Evolutionary conservation across 108 stramenopile genomes (phyloP).

Genomic region (Parietichytrium sp.): DNA sequence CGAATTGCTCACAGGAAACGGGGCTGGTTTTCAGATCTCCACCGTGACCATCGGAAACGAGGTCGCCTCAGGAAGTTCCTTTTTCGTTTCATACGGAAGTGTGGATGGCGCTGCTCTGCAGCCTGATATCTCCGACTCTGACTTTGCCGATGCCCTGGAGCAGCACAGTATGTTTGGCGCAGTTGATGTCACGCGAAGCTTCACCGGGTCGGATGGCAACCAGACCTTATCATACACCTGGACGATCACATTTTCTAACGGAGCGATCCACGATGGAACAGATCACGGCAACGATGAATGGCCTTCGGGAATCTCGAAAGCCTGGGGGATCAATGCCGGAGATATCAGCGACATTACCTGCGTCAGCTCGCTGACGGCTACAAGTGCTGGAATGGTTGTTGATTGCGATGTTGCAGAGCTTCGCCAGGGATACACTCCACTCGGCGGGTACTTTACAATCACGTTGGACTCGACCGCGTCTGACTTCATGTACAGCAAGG

Average conservation of each 20-base stretch:
- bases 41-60: background rate
- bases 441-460: slow-evolving; percentile 71
- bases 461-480: slow-evolving; percentile 67
- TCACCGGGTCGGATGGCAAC: background rate
- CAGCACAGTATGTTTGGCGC: slow-evolving; percentile 43
- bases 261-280: slow-evolving; percentile 49
- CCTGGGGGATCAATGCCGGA: slow-evolving; percentile 82
- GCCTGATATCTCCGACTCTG: background rate
- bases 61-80: background rate
- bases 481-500: slow-evolving; percentile 62
- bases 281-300: slow-evolving; percentile 65
- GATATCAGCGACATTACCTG: slow-evolving; percentile 64
- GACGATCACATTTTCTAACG: slow-evolving; percentile 50
- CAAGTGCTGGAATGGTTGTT: slow-evolving; percentile 61
- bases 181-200: slow-evolving; percentile 32
- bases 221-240: slow-evolving; percentile 47
- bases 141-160: slow-evolving; percentile 41
- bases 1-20: background rate
- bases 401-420: slow-evolving; percentile 67
- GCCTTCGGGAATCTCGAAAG: slow-evolving; percentile 72
- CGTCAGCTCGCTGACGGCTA: slow-evolving; percentile 62
- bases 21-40: background rate
- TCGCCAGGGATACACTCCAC: slow-evolving; percentile 68
- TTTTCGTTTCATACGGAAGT: background rate
- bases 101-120: slow-evolving; percentile 14